Conservation (phyloP, 2,329 filamentous ascomycete species). For the Exserohilum rostratum region DNA sequence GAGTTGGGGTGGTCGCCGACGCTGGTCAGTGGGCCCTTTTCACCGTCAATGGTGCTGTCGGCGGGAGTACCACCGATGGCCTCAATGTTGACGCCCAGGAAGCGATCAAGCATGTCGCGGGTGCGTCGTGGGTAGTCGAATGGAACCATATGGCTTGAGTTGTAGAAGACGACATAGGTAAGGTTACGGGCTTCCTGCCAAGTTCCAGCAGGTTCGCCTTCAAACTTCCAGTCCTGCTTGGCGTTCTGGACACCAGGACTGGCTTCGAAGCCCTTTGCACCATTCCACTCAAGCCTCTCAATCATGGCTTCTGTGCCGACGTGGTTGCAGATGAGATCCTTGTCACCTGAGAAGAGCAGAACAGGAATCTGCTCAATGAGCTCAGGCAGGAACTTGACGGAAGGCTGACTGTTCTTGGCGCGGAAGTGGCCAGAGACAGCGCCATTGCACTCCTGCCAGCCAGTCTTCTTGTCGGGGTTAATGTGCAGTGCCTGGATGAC, state of each 20-base stretch:
- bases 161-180: constrained; percentile 94
- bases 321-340: constrained; percentile 97
- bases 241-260: constrained; percentile 88
- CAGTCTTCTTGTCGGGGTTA: constrained; percentile 77
- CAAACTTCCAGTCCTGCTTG: constrained; percentile 92
- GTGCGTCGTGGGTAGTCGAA: constrained; percentile 87
- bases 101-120: constrained; percentile 95
- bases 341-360: constrained; percentile 88
- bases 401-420: constrained; percentile 72
- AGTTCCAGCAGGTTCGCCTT: constrained; percentile 83
- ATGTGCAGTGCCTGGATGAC: constrained; percentile 83
- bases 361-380: constrained; percentile 78
- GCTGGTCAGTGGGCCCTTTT: constrained; percentile 77
- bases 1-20: constrained; percentile 76
- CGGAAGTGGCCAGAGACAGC: constrained; percentile 75
- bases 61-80: constrained; percentile 81
- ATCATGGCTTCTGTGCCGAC: constrained; percentile 91
- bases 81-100: constrained; percentile 90
- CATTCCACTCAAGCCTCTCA: constrained; percentile 88
- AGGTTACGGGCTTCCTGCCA: constrained; percentile 95
- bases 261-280: constrained; percentile 86
- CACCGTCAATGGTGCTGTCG: constrained; percentile 82
- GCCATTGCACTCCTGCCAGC: constrained; percentile 90
- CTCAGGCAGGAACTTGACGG: constrained; percentile 75
- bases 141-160: constrained; percentile 97